Evolutionary conservation across 805 yeast genomes (phyloP).

Genomic region (Candida awuae): DNA sequence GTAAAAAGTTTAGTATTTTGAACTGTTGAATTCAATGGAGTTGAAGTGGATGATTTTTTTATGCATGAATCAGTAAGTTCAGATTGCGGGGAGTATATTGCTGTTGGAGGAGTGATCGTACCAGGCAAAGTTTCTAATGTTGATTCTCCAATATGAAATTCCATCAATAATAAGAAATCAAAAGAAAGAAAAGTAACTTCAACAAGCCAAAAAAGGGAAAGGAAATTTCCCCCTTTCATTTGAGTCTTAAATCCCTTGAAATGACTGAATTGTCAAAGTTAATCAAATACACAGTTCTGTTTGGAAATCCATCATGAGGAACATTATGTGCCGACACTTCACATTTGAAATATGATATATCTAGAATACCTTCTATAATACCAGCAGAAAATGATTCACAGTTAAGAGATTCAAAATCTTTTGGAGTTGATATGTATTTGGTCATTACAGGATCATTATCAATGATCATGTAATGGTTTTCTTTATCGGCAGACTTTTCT

Average conservation of each 20-base stretch:
- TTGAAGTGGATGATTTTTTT: constrained; percentile 7
- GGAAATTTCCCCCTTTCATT: constrained; percentile 2
- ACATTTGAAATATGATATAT: constrained; percentile 63
- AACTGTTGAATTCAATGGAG: constrained; percentile 7
- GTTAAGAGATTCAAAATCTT: constrained; percentile 67
- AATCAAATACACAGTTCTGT: constrained; percentile 67
- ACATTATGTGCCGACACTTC: constrained; percentile 78
- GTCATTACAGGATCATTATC: constrained; percentile 67
- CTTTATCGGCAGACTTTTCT: constrained; percentile 42
- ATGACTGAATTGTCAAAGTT: constrained; percentile 56
- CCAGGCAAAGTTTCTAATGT: constrained; percentile 13
- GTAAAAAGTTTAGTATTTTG: too few relatives aligned
- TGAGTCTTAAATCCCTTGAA: constrained; percentile 37
- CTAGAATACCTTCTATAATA: constrained; percentile 73
- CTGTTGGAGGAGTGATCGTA: constrained; percentile 11
- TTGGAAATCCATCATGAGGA: constrained; percentile 45
- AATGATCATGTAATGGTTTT: constrained; percentile 67
- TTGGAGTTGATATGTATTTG: constrained; percentile 69
- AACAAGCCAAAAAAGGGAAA: not conserved
- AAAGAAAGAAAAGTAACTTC: not conserved
- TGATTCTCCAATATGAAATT: constrained; percentile 4
- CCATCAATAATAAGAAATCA: not conserved
- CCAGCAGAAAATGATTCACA: constrained; percentile 85
- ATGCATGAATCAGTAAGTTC: constrained; percentile 5
- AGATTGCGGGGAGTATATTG: constrained; percentile 7